Evolutionary conservation across 2,329 filamentous ascomycete genomes (phyloP), one percentile per base, ranked within the genome.

Genomic region (Colletotrichum eleusines): DNA sequence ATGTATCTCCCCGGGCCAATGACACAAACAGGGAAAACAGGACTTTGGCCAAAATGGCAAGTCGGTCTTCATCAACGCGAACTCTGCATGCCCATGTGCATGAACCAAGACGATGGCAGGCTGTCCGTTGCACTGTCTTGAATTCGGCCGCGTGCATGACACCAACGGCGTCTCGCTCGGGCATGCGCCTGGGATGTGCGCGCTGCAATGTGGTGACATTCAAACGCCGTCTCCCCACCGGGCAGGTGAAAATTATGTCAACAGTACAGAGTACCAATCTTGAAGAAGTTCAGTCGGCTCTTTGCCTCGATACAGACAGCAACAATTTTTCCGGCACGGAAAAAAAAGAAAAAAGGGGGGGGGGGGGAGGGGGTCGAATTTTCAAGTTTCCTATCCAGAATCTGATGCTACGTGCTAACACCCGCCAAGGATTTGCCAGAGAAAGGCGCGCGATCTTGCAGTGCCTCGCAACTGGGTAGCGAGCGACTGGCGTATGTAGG

Each of bases 11-110:
- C 58, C 57, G 58, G 26, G 63, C 48, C 33, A 55, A 55, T 66
- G 42, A 67, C 63, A 66, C 20, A 60, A 18, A 44, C 31, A 48
- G 68, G 68, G 38, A 67, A 33, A 63, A 68, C 58, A 63, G 42
- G 26, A 68, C 64, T 44, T 68, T 28, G 11, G 57, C 64, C 23
- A 44, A 54, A 63, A 51, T 58, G 64, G 68, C 50, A 68, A 59
- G 68, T 71, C 51, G 51, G 51, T 57, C 23, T 51, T n/a, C 23
- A 51, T 50, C 23, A 46, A 12, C 28, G 58, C 48, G 33, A 67
- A 51, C 14, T 66, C 35, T 26, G 38, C 26, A 50, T 57, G 57
- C 42, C 40, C 48, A 61, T 35, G 50, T 42, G 9, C 33, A 33
- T 28, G 23, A 28, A 16, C 12, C 16, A 28, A 50, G 51, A 11